These are phyloP conservation scores for Fusarium sp. DNA, from an alignment of 2,329 filamentous ascomycete species.

Conservation along the genomic window DNA sequence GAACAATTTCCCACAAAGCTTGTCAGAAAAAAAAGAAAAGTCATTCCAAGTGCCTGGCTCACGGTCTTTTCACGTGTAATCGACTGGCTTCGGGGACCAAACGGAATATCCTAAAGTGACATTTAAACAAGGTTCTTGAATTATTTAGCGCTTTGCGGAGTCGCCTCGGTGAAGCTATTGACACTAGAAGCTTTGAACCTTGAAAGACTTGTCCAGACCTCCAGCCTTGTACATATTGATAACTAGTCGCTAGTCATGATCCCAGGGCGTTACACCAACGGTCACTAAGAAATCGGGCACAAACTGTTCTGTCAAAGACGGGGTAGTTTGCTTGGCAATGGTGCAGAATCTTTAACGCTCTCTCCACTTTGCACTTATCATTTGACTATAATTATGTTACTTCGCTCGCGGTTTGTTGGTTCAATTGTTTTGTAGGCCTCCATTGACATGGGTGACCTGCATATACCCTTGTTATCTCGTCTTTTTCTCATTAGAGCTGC, in stretches of 20 bases:
- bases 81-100: background rate
- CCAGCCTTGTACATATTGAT: conserved; percentile 5
- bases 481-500: background rate
- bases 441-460: background rate
- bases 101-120: background rate
- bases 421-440: background rate
- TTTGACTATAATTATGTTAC: background rate
- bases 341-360: background rate
- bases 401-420: background rate
- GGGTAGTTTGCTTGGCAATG: background rate
- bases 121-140: background rate
- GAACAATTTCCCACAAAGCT: background rate
- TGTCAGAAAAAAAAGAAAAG: background rate
- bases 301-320: background rate
- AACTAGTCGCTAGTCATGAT: conserved; percentile 1
- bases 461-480: background rate
- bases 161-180: background rate
- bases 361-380: background rate
- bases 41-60: background rate
- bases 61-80: background rate
- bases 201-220: conserved; percentile 3
- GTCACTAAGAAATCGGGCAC: background rate
- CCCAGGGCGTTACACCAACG: conserved; percentile 5
- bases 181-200: background rate
- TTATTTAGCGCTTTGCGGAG: background rate